Evolutionary conservation across 192 early-diverging fungal species (phyloP).

Genomic region (Entomortierella beljakovae): DNA sequence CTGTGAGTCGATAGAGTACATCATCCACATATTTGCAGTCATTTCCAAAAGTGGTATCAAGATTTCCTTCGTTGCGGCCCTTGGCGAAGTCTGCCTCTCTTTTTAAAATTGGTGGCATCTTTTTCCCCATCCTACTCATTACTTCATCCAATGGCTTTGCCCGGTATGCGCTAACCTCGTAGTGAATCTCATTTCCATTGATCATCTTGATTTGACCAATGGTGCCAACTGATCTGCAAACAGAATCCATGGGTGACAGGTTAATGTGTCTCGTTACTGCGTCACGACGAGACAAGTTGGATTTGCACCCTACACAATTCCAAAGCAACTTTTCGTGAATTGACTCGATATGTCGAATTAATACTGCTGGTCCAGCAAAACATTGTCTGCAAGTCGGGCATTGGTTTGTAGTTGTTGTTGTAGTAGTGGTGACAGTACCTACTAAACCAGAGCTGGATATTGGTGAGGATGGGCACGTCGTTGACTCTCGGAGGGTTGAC

Average conservation of each 20-base stretch:
- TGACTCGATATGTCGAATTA: conserved; percentile 43
- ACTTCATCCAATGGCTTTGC: conserved; percentile 47
- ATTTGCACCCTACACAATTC: conserved; percentile 52
- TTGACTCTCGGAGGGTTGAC: conserved; percentile 35
- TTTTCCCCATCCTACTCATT: conserved; percentile 40
- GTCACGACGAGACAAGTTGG: conserved; percentile 40
- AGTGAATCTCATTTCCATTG: conserved; percentile 32
- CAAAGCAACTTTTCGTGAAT: conserved; percentile 51
- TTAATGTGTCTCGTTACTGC: conserved; percentile 52
- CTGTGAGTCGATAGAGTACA: neutral
- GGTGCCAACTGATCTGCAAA: conserved; percentile 35
- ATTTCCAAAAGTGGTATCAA: neutral
- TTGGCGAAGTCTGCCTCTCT: conserved; percentile 23
- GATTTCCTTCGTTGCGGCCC: neutral
- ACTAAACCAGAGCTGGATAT: neutral
- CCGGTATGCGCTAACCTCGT: conserved; percentile 26
- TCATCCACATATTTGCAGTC: conserved; percentile 1
- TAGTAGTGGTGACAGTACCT: neutral
- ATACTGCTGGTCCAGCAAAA: conserved; percentile 45
- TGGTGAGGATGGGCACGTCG: neutral
- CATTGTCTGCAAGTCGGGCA: conserved; percentile 28
- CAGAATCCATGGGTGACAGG: conserved; percentile 47
- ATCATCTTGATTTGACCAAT: conserved; percentile 52
- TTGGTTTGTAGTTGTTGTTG: conserved; percentile 21
- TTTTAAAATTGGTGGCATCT: conserved; percentile 10